These are phyloP conservation scores for Helicostylum pulchrum DNA, from an alignment of 192 early-diverging fungal species.

Conservation along the genomic window DNA sequence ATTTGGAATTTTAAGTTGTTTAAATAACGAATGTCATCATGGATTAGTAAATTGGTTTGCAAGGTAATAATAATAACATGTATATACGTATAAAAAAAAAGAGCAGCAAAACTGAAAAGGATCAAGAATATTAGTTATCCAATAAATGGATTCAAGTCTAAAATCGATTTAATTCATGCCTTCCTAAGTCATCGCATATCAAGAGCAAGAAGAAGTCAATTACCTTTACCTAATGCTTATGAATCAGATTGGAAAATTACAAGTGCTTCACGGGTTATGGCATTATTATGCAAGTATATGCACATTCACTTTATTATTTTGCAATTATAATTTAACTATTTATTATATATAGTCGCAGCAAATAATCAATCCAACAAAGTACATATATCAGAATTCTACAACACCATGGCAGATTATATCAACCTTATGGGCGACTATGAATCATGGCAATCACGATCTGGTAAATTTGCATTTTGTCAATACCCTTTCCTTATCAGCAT, in stretches of 20 bases:
- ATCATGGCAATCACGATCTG: conserved; percentile 64
- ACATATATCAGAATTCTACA: conserved; percentile 80
- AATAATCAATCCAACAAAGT: conserved; percentile 63
- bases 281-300: conserved; percentile 64
- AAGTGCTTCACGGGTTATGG: conserved; percentile 86
- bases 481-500: conserved; percentile 79
- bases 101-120: not conserved
- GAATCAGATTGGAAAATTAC: conserved; percentile 83
- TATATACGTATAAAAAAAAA: not conserved
- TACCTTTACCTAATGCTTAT: conserved; percentile 49
- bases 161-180: conserved; percentile 78
- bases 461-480: conserved; percentile 78
- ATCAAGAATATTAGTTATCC: conserved; percentile 42
- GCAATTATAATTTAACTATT: not conserved
- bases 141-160: conserved; percentile 59
- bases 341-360: conserved; percentile 55
- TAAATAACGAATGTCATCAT: conserved; percentile 85
- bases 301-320: not conserved
- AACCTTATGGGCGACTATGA: conserved; percentile 70
- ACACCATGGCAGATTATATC: conserved; percentile 71
- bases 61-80: conserved; percentile 36
- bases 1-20: conserved; percentile 77
- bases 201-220: conserved; percentile 49
- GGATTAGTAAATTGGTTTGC: conserved; percentile 82
- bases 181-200: conserved; percentile 81